Percentiles rank a stretch among this genome's conserved stretches.
These are phyloP conservation scores for Apiotrichum veenhuisii DNA, from an alignment of 1,284 basidiomycete species.

Conservation along the genomic window DNA sequence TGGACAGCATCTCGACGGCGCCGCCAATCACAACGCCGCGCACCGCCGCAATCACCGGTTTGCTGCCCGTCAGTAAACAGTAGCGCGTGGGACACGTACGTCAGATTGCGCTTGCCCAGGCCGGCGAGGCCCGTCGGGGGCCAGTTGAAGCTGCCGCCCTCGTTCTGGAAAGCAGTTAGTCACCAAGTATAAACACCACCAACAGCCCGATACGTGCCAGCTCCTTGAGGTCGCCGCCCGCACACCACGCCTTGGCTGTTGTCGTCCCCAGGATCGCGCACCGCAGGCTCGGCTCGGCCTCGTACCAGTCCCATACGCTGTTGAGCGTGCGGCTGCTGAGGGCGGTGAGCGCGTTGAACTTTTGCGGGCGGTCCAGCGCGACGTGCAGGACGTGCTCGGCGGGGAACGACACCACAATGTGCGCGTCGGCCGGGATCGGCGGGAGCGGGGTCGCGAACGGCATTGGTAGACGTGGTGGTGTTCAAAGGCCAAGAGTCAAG, in stretches of 20 bases:
- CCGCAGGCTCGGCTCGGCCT: constrained; percentile 14
- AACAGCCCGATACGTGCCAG: constrained; percentile 1
- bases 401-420: constrained; percentile 12
- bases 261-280: constrained; percentile 15
- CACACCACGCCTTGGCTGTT: constrained; percentile 9
- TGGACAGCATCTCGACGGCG: constrained; percentile 17
- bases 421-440: neutral
- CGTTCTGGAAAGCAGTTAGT: neutral
- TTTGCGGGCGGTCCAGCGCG: constrained; percentile 12
- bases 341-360: constrained; percentile 12
- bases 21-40: constrained; percentile 15
- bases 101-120: neutral
- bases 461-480: too few relatives aligned
- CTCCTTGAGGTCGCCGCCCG: constrained; percentile 17
- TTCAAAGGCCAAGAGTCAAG: too few relatives aligned
- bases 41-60: constrained; percentile 15
- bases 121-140: constrained; percentile 9
- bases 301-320: constrained; percentile 15
- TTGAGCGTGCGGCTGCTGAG: constrained; percentile 4
- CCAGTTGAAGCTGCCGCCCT: neutral
- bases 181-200: neutral
- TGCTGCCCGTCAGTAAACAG: neutral
- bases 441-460: constrained; percentile 5
- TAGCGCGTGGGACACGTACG: neutral
- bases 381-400: constrained; percentile 16